Evolutionary conservation across 2,329 filamentous ascomycete species (phyloP).

Genomic region (Stachybotrys chartarum): DNA sequence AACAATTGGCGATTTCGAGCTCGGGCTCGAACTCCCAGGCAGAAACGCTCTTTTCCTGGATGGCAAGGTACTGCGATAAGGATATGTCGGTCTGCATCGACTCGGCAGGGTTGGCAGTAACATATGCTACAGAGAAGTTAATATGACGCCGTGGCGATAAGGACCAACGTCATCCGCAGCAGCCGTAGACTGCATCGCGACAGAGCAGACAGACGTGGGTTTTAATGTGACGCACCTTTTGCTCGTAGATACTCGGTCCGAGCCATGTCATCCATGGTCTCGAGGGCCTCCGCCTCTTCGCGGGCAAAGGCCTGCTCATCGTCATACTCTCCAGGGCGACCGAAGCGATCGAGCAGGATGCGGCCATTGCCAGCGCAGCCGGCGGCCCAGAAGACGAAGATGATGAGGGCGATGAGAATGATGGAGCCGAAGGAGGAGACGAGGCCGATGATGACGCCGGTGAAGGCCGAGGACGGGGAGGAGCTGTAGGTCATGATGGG

Average conservation of each 20-base stretch:
- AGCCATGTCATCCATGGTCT: conserved; percentile 91
- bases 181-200: background rate
- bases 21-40: conserved; percentile 99
- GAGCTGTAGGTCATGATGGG: conserved; percentile 21
- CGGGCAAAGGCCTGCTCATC: conserved; percentile 92
- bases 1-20: conserved; percentile 96
- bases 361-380: conserved; percentile 67
- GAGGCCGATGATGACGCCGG: conserved; percentile 88
- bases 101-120: conserved; percentile 90
- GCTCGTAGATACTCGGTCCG: conserved; percentile 86
- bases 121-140: conserved; percentile 59
- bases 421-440: conserved; percentile 92
- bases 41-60: conserved; percentile 98
- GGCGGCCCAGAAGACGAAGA: conserved; percentile 86
- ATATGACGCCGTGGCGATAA: conserved; percentile 9
- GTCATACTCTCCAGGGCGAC: conserved; percentile 90
- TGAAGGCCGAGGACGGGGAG: conserved; percentile 41
- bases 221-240: conserved; percentile 60
- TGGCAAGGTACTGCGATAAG: conserved; percentile 92
- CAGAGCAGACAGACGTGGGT: background rate
- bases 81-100: conserved; percentile 96
- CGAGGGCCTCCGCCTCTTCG: conserved; percentile 91
- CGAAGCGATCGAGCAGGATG: conserved; percentile 89
- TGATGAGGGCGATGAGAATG: conserved; percentile 70
- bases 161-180: background rate